Percentiles rank a stretch among this genome's conserved stretches.
phyloP scores from a whole-genome alignment of 352 stramenopile species.

The Paralagenidium karlingii region DNA sequence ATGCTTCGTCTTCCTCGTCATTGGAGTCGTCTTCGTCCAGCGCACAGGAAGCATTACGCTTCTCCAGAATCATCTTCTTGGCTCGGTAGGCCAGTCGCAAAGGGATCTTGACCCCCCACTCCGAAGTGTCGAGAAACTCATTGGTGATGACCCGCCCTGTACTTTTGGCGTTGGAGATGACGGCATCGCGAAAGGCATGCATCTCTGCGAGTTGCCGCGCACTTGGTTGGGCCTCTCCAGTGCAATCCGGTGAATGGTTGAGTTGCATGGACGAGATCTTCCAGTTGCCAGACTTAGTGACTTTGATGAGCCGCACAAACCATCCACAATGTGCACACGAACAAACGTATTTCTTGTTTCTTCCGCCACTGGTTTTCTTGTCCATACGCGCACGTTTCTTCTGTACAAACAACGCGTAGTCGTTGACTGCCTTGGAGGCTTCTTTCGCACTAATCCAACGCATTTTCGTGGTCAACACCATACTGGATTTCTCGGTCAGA shows the following conservation, averaged over 20 bases:
- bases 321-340: slow-evolving; percentile 5
- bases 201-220: slow-evolving; percentile 7
- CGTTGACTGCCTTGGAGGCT: slow-evolving; percentile 6
- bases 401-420: slow-evolving; percentile 9
- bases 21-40: too few relatives aligned
- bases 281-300: slow-evolving; percentile 8
- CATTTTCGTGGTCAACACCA: slow-evolving; percentile 5
- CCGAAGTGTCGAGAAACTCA: slow-evolving; percentile 6
- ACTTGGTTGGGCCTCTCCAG: slow-evolving; percentile 1
- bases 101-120: slow-evolving; percentile 11
- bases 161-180: slow-evolving; percentile 3
- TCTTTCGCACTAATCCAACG: slow-evolving; percentile 9
- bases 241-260: slow-evolving; percentile 2
- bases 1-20: too few relatives aligned
- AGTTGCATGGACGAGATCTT: slow-evolving; percentile 12
- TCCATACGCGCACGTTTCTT: slow-evolving; percentile 11
- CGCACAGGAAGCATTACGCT: too few relatives aligned
- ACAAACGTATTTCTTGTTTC: slow-evolving; percentile 12
- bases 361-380: slow-evolving; percentile 9
- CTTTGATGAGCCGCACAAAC: slow-evolving; percentile 8
- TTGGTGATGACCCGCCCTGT: slow-evolving; percentile 5
- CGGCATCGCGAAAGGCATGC: slow-evolving; percentile 6
- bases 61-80: slow-evolving; percentile 10
- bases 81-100: slow-evolving; percentile 9
- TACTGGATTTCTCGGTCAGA: slow-evolving; percentile 6